A percentile compares a stretch with the other conserved stretches of the same genome.
phyloP scores from a whole-genome alignment of 441 rosid genomes.

The Erodium texanum region DNA sequence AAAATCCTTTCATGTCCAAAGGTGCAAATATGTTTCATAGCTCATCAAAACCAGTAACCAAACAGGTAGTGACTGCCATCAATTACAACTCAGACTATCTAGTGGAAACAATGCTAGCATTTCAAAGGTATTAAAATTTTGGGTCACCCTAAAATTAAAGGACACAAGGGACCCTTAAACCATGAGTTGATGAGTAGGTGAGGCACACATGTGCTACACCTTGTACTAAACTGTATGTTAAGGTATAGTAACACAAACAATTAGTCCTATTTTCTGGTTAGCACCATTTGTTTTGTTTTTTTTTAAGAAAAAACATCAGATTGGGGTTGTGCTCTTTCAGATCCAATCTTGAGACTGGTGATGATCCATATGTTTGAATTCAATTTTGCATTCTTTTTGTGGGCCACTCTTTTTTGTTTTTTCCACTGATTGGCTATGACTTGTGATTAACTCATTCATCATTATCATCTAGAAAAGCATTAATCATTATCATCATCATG shows the following conservation, averaged over 20 bases:
- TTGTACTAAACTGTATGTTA: background rate
- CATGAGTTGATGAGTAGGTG: slow-evolving; percentile 3
- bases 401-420: background rate
- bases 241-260: background rate
- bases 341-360: background rate
- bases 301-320: background rate
- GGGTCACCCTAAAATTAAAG: background rate
- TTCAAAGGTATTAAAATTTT: background rate
- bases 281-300: background rate
- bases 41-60: background rate
- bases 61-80: background rate
- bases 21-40: background rate
- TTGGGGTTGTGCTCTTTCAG: background rate
- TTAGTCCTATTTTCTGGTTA: background rate
- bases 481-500: background rate
- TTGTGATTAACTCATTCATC: background rate
- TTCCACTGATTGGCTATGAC: background rate
- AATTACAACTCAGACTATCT: background rate
- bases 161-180: slow-evolving; percentile 5
- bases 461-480: background rate
- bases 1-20: background rate
- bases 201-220: background rate
- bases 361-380: background rate
- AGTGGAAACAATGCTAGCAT: background rate
- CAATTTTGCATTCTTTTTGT: background rate